These are phyloP conservation scores for Alloascoidea hylecoeti DNA, from an alignment of 805 yeast genomes.

Conservation along the genomic window DNA sequence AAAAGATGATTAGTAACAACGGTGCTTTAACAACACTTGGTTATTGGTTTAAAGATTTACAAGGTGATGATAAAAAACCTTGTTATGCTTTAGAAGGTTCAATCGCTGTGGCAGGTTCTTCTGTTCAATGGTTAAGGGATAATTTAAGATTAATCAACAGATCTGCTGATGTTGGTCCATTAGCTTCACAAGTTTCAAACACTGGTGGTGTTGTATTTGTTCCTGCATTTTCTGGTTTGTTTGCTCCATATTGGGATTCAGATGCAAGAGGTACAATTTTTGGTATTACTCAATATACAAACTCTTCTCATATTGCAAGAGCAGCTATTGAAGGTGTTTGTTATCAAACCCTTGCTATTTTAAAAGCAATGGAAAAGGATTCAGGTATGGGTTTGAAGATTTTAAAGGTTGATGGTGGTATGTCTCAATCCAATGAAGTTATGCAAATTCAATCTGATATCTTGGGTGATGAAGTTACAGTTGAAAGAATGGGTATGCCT, in stretches of 20 bases:
- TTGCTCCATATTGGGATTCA: slow-evolving; percentile 94
- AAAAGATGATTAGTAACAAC: slow-evolving; percentile 54
- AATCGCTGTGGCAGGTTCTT: slow-evolving; percentile 91
- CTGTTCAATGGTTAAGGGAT: slow-evolving; percentile 89
- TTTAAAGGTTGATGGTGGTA: slow-evolving; percentile 80
- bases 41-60: slow-evolving; percentile 64
- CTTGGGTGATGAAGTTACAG: slow-evolving; percentile 58
- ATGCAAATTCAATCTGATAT: slow-evolving; percentile 92
- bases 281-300: slow-evolving; percentile 87
- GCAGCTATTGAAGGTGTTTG: slow-evolving; percentile 95
- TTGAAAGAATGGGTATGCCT: slow-evolving; percentile 64
- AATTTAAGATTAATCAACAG: slow-evolving; percentile 70
- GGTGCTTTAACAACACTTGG: slow-evolving; percentile 88
- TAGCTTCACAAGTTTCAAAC: slow-evolving; percentile 68
- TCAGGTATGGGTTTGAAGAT: slow-evolving; percentile 43
- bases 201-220: slow-evolving; percentile 90
- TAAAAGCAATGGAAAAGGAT: slow-evolving; percentile 81
- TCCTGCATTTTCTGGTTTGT: slow-evolving; percentile 88
- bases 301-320: slow-evolving; percentile 82
- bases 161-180: slow-evolving; percentile 81
- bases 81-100: slow-evolving; percentile 92
- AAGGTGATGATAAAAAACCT: slow-evolving; percentile 32
- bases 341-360: slow-evolving; percentile 82
- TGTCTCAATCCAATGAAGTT: slow-evolving; percentile 82
- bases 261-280: slow-evolving; percentile 86